Evolutionary conservation across 371 early-diverging fungal species (phyloP).

Genomic region (Rhizopus stolonifer): DNA sequence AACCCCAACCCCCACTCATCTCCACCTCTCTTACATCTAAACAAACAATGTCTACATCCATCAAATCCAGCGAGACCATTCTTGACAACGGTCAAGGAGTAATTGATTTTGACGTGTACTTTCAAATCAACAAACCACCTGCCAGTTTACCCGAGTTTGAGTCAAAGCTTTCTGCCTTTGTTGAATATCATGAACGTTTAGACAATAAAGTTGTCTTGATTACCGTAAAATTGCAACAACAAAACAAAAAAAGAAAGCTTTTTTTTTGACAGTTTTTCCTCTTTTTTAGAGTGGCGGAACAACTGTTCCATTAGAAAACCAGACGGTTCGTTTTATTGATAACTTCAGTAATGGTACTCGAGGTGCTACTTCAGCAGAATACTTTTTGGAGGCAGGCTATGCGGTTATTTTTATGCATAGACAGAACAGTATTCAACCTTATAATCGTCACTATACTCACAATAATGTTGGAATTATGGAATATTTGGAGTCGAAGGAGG

Average conservation of each 20-base stretch:
- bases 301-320: slow-evolving; percentile 93
- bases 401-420: slow-evolving; percentile 96
- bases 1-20: too few species aligned
- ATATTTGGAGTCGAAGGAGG: slow-evolving; percentile 59
- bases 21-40: too few species aligned
- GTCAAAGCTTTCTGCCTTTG: slow-evolving; percentile 64
- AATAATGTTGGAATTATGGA: slow-evolving; percentile 76
- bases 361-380: slow-evolving; percentile 95
- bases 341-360: slow-evolving; percentile 97
- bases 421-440: slow-evolving; percentile 92
- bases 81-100: slow-evolving; percentile 56
- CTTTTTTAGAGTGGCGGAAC: slow-evolving; percentile 89
- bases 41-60: background rate
- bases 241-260: too few species aligned
- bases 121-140: slow-evolving; percentile 75
- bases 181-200: slow-evolving; percentile 57
- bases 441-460: slow-evolving; percentile 87
- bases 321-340: slow-evolving; percentile 98
- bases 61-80: slow-evolving; percentile 8
- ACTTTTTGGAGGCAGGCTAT: slow-evolving; percentile 89
- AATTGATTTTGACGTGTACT: slow-evolving; percentile 80
- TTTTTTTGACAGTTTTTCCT: background rate
- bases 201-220: slow-evolving; percentile 76
- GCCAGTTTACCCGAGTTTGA: slow-evolving; percentile 66
- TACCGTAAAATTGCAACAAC: too few species aligned